Evolutionary conservation across 345 rosid genomes (phyloP), one percentile per base, ranked within the genome.

Genomic region (Pseudoturritis turrita): DNA sequence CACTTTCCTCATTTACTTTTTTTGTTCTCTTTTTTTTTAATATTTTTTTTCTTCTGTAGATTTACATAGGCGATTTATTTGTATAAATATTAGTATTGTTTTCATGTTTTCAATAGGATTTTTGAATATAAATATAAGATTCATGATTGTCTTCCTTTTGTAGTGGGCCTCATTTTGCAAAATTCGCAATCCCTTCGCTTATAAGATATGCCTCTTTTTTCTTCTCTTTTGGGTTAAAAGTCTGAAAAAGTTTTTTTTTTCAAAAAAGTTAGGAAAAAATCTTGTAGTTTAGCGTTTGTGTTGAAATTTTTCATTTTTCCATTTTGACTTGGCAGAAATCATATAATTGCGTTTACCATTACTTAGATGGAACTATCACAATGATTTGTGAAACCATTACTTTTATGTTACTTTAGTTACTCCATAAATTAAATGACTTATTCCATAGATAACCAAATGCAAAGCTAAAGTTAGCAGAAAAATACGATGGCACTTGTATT

Each of bases 151-250:
- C 15, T 15, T 61, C 51, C 70, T 61, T 66, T 68, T 6, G 57
- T 9, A 53, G 64, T 68, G 74, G 74, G 51, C 79, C 62, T 61
- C 74, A 68, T 33, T 35, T 53, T 75, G 74, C 74, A 25, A 68
- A 60, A 52, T 75, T 68, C 54, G 58, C 9, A 43, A 25, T 60
- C 74, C 43, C 74, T 75, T 75, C 58, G 15, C 31, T 62, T 61
- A 61, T 75, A 75, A 75, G 74, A 61, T 75, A 75, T 75, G 74
- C 41, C 12, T 21, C n/a, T 61, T 52, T 74, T 68, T 68, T 61
- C 64, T 35, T 68, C 49, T 47, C 57, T 62, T 68, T 75, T 53
- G 25, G 51, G 55, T 68, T 35, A 68, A 68, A 68, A 53, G 51
- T 68, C 6, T 23, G 19, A 53, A 37, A 2, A 19, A 22, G 9